A percentile compares a stretch with the other conserved stretches of the same genome.
phyloP scores from a whole-genome alignment of 257 asterid species.

The Nicotiana tabacum region DNA sequence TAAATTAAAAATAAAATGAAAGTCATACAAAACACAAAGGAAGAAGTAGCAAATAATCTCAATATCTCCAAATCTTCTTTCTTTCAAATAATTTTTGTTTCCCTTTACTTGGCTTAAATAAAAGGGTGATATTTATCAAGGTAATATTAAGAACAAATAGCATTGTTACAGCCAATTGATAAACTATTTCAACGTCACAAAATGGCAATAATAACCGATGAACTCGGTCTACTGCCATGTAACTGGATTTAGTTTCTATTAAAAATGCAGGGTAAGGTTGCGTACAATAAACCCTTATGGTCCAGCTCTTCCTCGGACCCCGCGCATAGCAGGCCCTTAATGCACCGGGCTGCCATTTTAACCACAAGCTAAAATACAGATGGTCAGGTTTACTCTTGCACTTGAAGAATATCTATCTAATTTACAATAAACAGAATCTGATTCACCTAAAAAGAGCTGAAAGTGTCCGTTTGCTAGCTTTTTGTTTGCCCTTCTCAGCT shows the following conservation, averaged over 20 bases:
- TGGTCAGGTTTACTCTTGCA: background rate
- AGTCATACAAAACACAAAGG: background rate
- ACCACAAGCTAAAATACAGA: background rate
- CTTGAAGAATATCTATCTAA: background rate
- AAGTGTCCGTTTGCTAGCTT: background rate
- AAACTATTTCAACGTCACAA: background rate
- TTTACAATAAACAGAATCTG: background rate
- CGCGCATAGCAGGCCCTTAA: too few relatives aligned
- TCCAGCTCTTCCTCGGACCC: too few relatives aligned
- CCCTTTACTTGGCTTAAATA: background rate
- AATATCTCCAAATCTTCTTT: background rate
- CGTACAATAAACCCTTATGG: too few relatives aligned
- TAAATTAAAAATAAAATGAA: background rate
- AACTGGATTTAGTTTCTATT: background rate
- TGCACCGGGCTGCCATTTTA: too few relatives aligned
- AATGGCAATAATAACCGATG: background rate
- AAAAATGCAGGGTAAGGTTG: too few relatives aligned
- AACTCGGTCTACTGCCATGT: background rate
- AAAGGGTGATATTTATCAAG: background rate
- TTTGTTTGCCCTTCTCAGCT: background rate
- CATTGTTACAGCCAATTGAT: background rate
- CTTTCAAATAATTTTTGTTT: too few relatives aligned
- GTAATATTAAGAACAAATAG: background rate
- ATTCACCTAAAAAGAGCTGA: constrained; percentile 21
- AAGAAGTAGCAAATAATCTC: background rate